Evolutionary conservation across 2,329 filamentous ascomycete species (phyloP).

Genomic region (Aspergillus pseudoglaucus): DNA sequence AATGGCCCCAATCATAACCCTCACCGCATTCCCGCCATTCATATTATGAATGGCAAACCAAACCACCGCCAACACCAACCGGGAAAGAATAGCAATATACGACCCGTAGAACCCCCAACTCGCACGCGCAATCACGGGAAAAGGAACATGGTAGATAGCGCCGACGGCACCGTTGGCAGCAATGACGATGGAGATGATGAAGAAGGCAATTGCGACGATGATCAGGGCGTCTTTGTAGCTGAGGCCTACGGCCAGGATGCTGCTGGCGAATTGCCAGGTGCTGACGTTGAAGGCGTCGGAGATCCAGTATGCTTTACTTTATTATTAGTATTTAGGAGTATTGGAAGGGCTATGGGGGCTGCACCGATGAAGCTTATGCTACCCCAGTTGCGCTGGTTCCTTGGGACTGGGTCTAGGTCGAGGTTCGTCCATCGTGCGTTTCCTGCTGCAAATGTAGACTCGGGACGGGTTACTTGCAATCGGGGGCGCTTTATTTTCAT

Average conservation of each 20-base stretch:
- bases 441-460: constrained; percentile 42
- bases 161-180: constrained; percentile 53
- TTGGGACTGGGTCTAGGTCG: constrained; percentile 46
- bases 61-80: constrained; percentile 51
- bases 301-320: constrained; percentile 44
- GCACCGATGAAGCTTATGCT: constrained; percentile 37
- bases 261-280: constrained; percentile 50
- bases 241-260: constrained; percentile 47
- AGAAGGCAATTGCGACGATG: constrained; percentile 47
- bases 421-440: constrained; percentile 42
- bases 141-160: constrained; percentile 47
- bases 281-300: constrained; percentile 47
- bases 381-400: constrained; percentile 41
- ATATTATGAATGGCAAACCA: constrained; percentile 63
- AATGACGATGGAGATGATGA: constrained; percentile 54
- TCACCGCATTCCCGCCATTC: constrained; percentile 52
- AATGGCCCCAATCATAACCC: constrained; percentile 49
- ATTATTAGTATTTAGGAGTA: neutral
- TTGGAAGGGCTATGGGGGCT: neutral
- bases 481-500: constrained; percentile 33
- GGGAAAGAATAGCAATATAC: constrained; percentile 49
- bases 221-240: constrained; percentile 46
- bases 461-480: constrained; percentile 40
- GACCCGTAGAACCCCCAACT: constrained; percentile 54
- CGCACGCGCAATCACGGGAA: constrained; percentile 51